Evolutionary conservation across 768 basidiomycete genomes (phyloP).

Genomic region (Nevesoporus exiguus): DNA sequence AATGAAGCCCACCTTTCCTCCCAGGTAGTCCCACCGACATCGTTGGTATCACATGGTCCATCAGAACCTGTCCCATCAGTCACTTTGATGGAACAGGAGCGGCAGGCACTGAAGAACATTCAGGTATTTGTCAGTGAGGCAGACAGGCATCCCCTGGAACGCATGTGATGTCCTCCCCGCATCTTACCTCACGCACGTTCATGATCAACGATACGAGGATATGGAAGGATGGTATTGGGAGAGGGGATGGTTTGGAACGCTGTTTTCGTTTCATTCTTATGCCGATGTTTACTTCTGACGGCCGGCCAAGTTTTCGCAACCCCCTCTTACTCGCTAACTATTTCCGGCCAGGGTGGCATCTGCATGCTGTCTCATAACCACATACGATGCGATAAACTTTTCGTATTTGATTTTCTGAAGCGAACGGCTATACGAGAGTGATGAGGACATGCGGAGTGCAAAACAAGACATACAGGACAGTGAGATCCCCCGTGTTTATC

Average conservation of each 20-base stretch:
- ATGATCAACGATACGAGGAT: not conserved
- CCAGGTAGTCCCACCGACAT: conserved; percentile 17
- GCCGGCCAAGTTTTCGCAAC: not conserved
- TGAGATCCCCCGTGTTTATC: not conserved
- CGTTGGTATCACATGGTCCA: conserved; percentile 28
- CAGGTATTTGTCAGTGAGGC: conserved; percentile 68
- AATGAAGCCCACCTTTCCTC: conserved; percentile 15
- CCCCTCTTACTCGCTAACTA: not conserved
- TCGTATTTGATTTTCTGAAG: conserved; percentile 21
- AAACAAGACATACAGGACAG: not conserved
- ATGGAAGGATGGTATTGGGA: not conserved
- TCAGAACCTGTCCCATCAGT: conserved; percentile 6
- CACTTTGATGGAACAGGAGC: conserved; percentile 32
- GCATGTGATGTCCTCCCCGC: conserved; percentile 42
- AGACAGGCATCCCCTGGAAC: conserved; percentile 72
- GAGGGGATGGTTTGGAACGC: not conserved
- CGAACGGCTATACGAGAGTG: not conserved
- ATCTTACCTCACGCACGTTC: not conserved
- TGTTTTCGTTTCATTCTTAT: not conserved
- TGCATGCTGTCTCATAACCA: not conserved
- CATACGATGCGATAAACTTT: conserved; percentile 16
- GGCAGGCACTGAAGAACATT: conserved; percentile 29
- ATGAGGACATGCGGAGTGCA: not conserved
- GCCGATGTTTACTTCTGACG: conserved; percentile 4
- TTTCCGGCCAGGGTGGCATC: not conserved